Conservation (phyloP, 768 basidiomycete genomes). For the Thelephora ganbajun region DNA sequence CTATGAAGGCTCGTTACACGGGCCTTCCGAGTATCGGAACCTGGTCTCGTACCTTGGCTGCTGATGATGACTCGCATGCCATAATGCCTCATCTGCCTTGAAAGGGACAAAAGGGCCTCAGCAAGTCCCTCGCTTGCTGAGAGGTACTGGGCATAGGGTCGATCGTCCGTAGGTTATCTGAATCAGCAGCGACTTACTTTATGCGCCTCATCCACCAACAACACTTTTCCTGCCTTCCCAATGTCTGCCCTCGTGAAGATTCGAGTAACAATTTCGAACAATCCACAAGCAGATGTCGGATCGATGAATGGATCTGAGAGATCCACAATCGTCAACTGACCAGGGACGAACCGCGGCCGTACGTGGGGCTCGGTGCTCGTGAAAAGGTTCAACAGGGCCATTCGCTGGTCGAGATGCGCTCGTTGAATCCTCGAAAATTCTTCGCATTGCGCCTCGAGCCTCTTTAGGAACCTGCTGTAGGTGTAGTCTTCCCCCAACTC, state of each 20-base stretch:
- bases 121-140: conserved; percentile 42
- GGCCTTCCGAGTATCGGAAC: background rate
- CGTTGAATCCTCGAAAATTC: conserved; percentile 45
- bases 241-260: conserved; percentile 49
- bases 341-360: conserved; percentile 31
- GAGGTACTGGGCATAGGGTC: conserved; percentile 34
- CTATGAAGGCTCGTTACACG: conserved; percentile 18
- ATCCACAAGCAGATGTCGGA: conserved; percentile 44
- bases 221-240: conserved; percentile 42
- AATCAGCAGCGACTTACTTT: conserved; percentile 31
- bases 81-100: conserved; percentile 57
- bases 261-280: conserved; percentile 58
- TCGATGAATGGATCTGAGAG: conserved; percentile 67
- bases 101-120: conserved; percentile 39
- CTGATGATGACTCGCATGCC: conserved; percentile 63
- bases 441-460: conserved; percentile 24
- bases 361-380: conserved; percentile 11
- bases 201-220: conserved; percentile 66
- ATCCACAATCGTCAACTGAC: conserved; percentile 55
- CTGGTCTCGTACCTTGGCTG: conserved; percentile 41
- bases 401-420: conserved; percentile 44
- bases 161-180: background rate
- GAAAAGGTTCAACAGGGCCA: conserved; percentile 48
- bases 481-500: conserved; percentile 11
- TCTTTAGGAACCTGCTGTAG: conserved; percentile 6